A percentile compares a stretch with the other conserved stretches of the same genome.
Evolutionary conservation across 1,284 basidiomycete species (phyloP).

Genomic region (Psilocybe mexicana): DNA sequence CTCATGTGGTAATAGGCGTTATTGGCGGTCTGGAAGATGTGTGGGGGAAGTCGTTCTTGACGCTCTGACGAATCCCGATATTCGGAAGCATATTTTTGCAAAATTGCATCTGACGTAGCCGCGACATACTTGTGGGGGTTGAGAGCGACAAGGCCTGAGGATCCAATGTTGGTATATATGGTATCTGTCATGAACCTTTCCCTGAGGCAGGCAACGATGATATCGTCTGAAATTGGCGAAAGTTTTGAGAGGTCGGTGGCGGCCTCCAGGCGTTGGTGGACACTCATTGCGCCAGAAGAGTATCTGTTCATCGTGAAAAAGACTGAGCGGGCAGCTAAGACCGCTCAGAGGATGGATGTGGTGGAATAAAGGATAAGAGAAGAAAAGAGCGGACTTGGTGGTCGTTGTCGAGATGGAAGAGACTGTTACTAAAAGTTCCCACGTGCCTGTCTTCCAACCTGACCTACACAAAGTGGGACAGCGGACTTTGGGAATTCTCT

Average conservation of each 20-base stretch:
- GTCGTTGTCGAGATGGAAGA: conserved; percentile 23
- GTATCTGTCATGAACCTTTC: conserved; percentile 85
- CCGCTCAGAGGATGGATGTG: conserved; percentile 19
- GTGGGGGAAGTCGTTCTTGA: conserved; percentile 61
- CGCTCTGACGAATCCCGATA: conserved; percentile 65
- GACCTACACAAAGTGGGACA: conserved; percentile 13
- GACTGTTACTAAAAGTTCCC: conserved; percentile 19
- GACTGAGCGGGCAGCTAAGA: conserved; percentile 22
- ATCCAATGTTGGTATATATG: conserved; percentile 79
- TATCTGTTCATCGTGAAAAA: conserved; percentile 27
- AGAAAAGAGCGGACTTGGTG: conserved; percentile 8
- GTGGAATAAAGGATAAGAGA: conserved; percentile 3
- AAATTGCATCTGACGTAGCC: conserved; percentile 76
- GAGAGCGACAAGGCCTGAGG: conserved; percentile 74
- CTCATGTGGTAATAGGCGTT: conserved; percentile 97
- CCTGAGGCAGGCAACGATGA: conserved; percentile 79
- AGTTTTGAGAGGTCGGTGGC: conserved; percentile 66
- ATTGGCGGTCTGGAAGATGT: conserved; percentile 88
- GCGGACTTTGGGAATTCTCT: not conserved
- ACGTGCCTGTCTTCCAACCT: conserved; percentile 15
- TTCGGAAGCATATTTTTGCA: conserved; percentile 83
- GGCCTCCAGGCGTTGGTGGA: conserved; percentile 66
- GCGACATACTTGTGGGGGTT: conserved; percentile 89
- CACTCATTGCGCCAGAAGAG: conserved; percentile 38
- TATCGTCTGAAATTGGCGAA: conserved; percentile 68